Percentiles rank a stretch among this genome's conserved stretches.
Conservation (phyloP, 75 land plant genomes). For the Selaginella tamariscina region DNA sequence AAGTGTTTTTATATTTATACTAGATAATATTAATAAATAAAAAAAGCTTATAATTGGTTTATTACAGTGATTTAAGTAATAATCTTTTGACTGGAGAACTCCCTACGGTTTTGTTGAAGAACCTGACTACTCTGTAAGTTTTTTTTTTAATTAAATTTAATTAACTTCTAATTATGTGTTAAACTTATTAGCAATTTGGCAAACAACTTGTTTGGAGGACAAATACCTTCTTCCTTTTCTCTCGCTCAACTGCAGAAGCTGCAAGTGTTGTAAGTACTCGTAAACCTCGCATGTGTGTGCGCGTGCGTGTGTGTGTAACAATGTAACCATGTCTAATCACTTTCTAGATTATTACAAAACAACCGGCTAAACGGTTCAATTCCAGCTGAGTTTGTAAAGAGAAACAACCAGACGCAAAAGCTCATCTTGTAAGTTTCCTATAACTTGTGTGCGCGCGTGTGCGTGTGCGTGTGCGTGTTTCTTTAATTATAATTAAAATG, state of each 20-base stretch:
- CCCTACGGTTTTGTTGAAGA: not conserved
- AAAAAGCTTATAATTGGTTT: not conserved
- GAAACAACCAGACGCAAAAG: not conserved
- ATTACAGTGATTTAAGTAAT: not conserved
- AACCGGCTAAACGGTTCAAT: not conserved
- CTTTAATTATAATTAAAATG: no score
- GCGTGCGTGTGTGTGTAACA: no score
- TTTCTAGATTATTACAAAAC: not conserved
- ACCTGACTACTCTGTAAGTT: not conserved
- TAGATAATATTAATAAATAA: no score
- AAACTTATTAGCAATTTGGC: not conserved
- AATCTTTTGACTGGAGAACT: not conserved
- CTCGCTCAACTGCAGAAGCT: not conserved
- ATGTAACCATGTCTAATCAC: no score
- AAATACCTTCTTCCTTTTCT: not conserved
- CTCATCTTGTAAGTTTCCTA: not conserved
- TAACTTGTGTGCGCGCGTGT: not conserved
- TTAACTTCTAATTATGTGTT: no score
- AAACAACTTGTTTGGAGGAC: not conserved
- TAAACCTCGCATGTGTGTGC: no score
- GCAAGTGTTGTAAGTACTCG: not conserved
- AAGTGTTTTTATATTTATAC: slow-evolving; percentile 5
- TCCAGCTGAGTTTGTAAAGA: not conserved
- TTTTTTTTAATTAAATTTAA: not conserved
- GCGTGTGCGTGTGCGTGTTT: not conserved